Evolutionary conservation across 2,329 filamentous ascomycete species (phyloP), one percentile per base, ranked within the genome.

Genomic region (Aureobasidium sp.): DNA sequence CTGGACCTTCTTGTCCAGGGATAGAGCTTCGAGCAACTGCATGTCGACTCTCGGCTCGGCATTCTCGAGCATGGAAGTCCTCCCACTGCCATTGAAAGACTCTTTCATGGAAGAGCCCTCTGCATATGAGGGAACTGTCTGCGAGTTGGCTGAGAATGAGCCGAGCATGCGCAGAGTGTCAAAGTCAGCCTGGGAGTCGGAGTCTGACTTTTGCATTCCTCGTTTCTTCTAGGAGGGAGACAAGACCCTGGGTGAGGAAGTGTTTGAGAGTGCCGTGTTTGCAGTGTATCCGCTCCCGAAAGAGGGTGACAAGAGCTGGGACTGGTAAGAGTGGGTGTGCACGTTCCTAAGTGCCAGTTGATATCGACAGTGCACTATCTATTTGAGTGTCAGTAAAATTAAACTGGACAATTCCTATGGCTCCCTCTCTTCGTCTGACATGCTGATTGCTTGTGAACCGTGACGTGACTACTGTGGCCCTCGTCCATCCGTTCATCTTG

Each of bases 141-240:
- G 33, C 15, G 23, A 31, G n/a, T 15, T 58, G 31, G 43, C 43
- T 40, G 55, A 40, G 2, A 4, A 58, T 11, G 55, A 21, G 19
- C 2, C 2, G 3, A 15, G 21, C 23, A 58, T 49, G 43, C 19
- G 21, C 21, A 27, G 35, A 29, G 27, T 58, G 1, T 38, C 43
- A 10, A 58, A 40, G 23, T 47, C 55, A 3, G 42, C 43, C 17
- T 49, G 31, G 55, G 55, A 58, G 9, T 38, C 55, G 1, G 55
- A 58, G 31, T 29, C 43, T 29, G 42, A 58, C 13, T 58, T 47
- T 19, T 49, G 42, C n/a, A 49, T 58, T 33, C 42, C 55, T 27
- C 43, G 40, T 25, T 57, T 57, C 53, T 57, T 45, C 38, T 57
- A 31, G 53, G 53, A 57, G 40, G 40, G 40, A 23, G 53, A 27